A percentile compares a stretch with the other conserved stretches of the same genome.
These are phyloP conservation scores for Xylaria multiplex DNA, from an alignment of 2,329 filamentous ascomycete species.

Conservation along the genomic window DNA sequence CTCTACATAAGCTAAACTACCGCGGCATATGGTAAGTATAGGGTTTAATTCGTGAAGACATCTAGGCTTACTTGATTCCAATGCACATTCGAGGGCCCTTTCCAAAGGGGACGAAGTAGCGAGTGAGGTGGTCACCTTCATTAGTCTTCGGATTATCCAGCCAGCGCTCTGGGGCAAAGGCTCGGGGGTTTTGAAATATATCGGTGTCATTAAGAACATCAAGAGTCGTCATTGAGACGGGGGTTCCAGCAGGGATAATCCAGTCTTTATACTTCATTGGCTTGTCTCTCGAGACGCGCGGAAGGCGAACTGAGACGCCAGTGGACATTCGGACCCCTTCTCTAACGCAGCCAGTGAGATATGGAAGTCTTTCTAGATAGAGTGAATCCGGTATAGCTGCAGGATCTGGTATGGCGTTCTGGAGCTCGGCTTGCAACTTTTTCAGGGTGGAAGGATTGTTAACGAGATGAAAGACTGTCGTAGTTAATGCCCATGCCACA, in stretches of 20 bases:
- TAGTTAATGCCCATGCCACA: constrained; percentile 23
- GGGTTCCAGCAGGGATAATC: constrained; percentile 21
- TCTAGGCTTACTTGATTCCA: constrained; percentile 18
- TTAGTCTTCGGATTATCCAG: constrained; percentile 18
- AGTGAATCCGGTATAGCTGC: constrained; percentile 16
- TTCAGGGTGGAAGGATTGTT: constrained; percentile 19
- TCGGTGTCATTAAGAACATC: constrained; percentile 20
- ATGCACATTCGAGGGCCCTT: constrained; percentile 28
- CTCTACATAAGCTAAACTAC: constrained; percentile 24
- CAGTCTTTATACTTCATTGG: constrained; percentile 24
- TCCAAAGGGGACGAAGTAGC: constrained; percentile 26
- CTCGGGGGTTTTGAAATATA: constrained; percentile 7
- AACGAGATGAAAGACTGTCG: constrained; percentile 24
- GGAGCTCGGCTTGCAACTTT: constrained; percentile 23
- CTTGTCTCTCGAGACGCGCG: constrained; percentile 23
- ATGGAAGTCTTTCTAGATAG: constrained; percentile 23
- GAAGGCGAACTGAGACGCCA: constrained; percentile 25
- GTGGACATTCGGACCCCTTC: constrained; percentile 25
- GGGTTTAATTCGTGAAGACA: neutral
- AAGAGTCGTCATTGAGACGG: constrained; percentile 25
- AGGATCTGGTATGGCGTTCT: constrained; percentile 18
- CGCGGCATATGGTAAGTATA: neutral
- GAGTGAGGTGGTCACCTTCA: constrained; percentile 18
- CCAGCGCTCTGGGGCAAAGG: constrained; percentile 23
- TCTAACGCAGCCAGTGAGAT: constrained; percentile 23